Percentiles rank a stretch among this genome's conserved stretches.
These are phyloP conservation scores for Lodderomyces orthopsilosis DNA, from an alignment of 1,139 yeast genomes.

Conservation along the genomic window DNA sequence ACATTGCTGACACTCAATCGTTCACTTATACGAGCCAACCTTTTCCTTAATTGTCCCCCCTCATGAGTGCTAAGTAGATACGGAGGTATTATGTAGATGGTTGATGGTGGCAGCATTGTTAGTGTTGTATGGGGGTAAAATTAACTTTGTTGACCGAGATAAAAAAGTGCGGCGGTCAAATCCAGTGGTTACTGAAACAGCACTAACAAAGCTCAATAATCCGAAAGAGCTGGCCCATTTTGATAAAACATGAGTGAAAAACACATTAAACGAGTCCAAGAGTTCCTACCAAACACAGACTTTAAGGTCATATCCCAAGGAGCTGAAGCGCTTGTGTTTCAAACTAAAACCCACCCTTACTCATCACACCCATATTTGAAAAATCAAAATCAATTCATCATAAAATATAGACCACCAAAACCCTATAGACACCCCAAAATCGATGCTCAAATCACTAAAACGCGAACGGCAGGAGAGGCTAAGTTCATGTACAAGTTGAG, in stretches of 20 bases:
- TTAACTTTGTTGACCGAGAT: neutral
- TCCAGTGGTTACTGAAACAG: too few relatives aligned
- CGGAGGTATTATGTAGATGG: conserved; percentile 42
- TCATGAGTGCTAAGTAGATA: conserved; percentile 39
- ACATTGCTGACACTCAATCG: conserved; percentile 29
- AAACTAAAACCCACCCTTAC: conserved; percentile 68
- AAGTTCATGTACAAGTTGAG: conserved; percentile 65
- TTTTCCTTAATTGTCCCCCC: conserved; percentile 33
- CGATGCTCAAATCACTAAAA: conserved; percentile 72
- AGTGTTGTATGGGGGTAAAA: neutral
- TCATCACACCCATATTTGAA: conserved; percentile 28
- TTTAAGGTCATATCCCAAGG: conserved; percentile 74
- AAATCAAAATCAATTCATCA: conserved; percentile 45
- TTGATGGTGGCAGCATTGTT: conserved; percentile 3
- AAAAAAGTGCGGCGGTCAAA: neutral
- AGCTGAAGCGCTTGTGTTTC: conserved; percentile 89
- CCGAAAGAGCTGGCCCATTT: too few relatives aligned
- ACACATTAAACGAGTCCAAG: conserved; percentile 39
- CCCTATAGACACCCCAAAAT: conserved; percentile 84
- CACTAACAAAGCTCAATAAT: too few relatives aligned
- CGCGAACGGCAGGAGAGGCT: conserved; percentile 82
- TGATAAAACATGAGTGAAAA: conserved; percentile 48
- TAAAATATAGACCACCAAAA: conserved; percentile 87
- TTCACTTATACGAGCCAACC: conserved; percentile 22
- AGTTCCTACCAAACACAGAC: conserved; percentile 46